These are phyloP conservation scores for Eucalyptus erythrocorys DNA, from an alignment of 345 rosid genomes.

Conservation along the genomic window DNA sequence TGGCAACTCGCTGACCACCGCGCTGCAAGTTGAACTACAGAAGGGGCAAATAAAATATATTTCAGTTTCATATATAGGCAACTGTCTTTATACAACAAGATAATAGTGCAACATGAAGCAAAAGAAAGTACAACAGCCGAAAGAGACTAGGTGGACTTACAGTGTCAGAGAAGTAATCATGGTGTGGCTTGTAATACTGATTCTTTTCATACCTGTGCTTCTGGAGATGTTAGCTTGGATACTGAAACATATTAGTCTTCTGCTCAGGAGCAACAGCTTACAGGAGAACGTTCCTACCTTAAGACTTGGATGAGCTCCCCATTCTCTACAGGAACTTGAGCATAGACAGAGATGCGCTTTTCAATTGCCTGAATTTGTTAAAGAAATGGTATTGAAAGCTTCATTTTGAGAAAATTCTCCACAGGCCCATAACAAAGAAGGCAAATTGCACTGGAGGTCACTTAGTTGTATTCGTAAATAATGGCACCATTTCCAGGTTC, in stretches of 20 bases:
- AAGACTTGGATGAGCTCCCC: conserved; percentile 95
- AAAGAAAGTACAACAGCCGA: not conserved
- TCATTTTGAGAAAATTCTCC: not conserved
- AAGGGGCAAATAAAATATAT: not conserved
- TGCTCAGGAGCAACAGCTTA: not conserved
- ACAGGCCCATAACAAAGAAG: not conserved
- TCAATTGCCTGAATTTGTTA: conserved; percentile 62
- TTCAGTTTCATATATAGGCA: not conserved
- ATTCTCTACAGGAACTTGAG: conserved; percentile 88
- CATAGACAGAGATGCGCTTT: conserved; percentile 79
- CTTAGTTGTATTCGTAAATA: not conserved
- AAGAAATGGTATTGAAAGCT: not conserved
- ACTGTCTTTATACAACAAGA: not conserved
- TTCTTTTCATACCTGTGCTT: conserved; percentile 86
- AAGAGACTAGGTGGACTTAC: conserved; percentile 27
- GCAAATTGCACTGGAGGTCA: not conserved
- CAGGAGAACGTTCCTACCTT: conserved; percentile 37
- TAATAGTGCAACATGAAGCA: not conserved
- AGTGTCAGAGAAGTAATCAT: conserved; percentile 83
- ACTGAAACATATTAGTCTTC: conserved; percentile 16
- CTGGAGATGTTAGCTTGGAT: conserved; percentile 57
- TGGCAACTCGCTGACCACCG: conserved; percentile 92
- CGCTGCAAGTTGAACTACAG: conserved; percentile 76
- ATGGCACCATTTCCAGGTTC: not conserved
- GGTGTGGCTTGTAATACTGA: conserved; percentile 93